Conservation (phyloP, 78 protist species). For the Chrysochromulina parva region DNA sequence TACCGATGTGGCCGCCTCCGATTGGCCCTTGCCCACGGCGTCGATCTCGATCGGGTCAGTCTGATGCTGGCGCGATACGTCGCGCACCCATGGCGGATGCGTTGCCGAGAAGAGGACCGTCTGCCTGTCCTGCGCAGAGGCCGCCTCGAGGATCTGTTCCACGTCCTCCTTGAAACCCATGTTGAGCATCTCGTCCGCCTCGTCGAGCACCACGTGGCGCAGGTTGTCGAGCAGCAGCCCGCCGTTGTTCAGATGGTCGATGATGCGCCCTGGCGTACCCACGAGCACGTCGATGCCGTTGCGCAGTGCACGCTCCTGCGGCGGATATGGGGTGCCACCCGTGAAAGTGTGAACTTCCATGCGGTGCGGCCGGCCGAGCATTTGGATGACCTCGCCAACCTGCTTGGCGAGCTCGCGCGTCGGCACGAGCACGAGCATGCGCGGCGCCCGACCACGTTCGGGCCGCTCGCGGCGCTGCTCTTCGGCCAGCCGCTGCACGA, state of each 20-base stretch:
- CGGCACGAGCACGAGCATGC: conserved; percentile 29
- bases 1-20: neutral
- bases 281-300: conserved; percentile 31
- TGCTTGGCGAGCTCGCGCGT: conserved; percentile 55
- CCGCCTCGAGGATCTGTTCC: conserved; percentile 7
- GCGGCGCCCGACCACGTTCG: conserved; percentile 13
- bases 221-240: neutral
- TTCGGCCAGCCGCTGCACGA: neutral
- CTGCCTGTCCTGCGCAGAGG: conserved; percentile 42
- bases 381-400: neutral
- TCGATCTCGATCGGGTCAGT: too few species aligned
- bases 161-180: conserved; percentile 53
- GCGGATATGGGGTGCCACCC: neutral
- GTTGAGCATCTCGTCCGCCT: conserved; percentile 70
- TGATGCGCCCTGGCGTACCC: conserved; percentile 51
- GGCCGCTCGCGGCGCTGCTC: neutral
- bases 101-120: conserved; percentile 77
- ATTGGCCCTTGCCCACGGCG: neutral
- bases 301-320: conserved; percentile 15
- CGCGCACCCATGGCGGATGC: conserved; percentile 47
- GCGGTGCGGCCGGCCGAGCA: neutral
- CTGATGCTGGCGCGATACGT: neutral
- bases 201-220: conserved; percentile 49
- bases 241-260: conserved; percentile 48
- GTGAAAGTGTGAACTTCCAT: neutral